These are phyloP conservation scores for Candida nemodendra DNA, from an alignment of 805 yeast genomes.

Conservation along the genomic window DNA sequence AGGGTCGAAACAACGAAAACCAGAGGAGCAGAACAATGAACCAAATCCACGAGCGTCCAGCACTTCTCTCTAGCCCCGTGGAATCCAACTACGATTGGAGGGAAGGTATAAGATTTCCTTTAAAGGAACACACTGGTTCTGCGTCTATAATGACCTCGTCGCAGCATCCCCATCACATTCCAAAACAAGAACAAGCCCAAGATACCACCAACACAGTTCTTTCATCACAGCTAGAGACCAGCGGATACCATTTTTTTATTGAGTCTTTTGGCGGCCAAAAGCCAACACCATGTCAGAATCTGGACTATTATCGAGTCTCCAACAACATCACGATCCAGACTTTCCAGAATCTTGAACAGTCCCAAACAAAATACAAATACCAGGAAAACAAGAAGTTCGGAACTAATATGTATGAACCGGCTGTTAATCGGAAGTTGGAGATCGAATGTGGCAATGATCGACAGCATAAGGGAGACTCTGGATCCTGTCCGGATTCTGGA, in stretches of 20 bases:
- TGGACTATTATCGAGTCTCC: conserved; percentile 14
- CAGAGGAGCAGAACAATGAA: not conserved
- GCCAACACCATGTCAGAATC: conserved; percentile 14
- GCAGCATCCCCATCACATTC: no score
- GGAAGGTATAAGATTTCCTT: conserved; percentile 4
- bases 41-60: not conserved
- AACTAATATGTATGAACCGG: conserved; percentile 21
- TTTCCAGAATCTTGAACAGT: conserved; percentile 8
- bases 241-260: conserved; percentile 2
- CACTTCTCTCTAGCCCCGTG: not conserved
- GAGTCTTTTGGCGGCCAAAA: not conserved
- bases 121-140: not conserved
- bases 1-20: not conserved
- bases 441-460: not conserved
- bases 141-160: not conserved
- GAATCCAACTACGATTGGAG: conserved; percentile 15
- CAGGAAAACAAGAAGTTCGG: conserved; percentile 20
- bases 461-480: not conserved
- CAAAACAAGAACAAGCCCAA: no score
- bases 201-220: no score
- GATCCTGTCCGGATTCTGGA: not conserved
- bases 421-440: conserved; percentile 20
- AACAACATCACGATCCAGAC: conserved; percentile 16
- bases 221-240: no score
- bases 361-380: conserved; percentile 10